Evolutionary conservation across 352 stramenopile genomes (phyloP).

Genomic region (Elongisporangium undulatum): DNA sequence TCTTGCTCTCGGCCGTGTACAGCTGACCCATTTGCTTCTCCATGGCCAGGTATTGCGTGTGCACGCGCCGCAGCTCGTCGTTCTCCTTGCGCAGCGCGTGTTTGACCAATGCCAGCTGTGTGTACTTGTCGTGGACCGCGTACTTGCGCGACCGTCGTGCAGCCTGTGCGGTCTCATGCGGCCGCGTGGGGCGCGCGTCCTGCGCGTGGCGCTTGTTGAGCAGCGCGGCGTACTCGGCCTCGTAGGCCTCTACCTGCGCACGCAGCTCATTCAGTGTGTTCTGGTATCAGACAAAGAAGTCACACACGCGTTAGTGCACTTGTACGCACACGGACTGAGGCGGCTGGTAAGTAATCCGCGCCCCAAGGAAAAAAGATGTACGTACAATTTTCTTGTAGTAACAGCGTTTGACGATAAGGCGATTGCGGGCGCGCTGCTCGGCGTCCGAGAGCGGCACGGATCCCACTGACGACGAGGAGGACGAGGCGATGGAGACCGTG

Average conservation of each 20-base stretch:
- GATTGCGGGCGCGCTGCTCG: slow-evolving; percentile 47
- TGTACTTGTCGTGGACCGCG: slow-evolving; percentile 29
- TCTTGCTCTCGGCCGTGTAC: slow-evolving; percentile 32
- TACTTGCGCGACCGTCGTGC: not conserved
- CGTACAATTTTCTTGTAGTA: slow-evolving; percentile 78
- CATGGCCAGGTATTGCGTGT: slow-evolving; percentile 36
- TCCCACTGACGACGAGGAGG: not conserved
- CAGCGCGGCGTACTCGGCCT: slow-evolving; percentile 39
- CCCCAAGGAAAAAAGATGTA: not conserved
- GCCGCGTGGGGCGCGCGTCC: slow-evolving; percentile 21
- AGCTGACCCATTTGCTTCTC: slow-evolving; percentile 44
- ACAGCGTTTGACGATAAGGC: slow-evolving; percentile 58
- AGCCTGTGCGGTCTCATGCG: not conserved
- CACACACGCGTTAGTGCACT: not conserved
- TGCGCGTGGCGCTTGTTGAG: slow-evolving; percentile 22
- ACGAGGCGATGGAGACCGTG: not conserved
- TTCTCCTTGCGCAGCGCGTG: slow-evolving; percentile 52
- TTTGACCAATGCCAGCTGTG: slow-evolving; percentile 43
- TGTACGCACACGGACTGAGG: slow-evolving; percentile 2
- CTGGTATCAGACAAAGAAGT: slow-evolving; percentile 12
- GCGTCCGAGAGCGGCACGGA: slow-evolving; percentile 13
- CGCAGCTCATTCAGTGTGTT: slow-evolving; percentile 59
- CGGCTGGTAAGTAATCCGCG: not conserved
- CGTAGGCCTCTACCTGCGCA: slow-evolving; percentile 28
- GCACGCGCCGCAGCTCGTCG: slow-evolving; percentile 37